Percentiles rank a stretch among this genome's conserved stretches.
Conservation (phyloP, 2,329 filamentous ascomycete species). For the Diaporthe sp. region DNA sequence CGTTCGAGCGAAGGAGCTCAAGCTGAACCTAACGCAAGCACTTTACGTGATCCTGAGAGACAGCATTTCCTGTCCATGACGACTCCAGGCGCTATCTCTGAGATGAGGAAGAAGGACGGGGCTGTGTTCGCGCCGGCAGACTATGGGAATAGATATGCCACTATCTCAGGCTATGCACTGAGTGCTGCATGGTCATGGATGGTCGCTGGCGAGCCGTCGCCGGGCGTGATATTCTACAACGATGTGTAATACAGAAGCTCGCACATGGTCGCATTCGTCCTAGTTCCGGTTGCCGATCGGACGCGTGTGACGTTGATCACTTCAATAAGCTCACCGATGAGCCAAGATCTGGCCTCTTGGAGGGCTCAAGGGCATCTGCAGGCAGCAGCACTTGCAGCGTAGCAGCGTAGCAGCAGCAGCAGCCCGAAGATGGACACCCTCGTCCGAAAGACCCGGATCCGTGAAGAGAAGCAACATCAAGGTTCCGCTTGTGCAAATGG, state of each 20-base stretch:
- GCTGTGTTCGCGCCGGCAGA: constrained; percentile 47
- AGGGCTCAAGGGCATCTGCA: not conserved
- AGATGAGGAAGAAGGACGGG: constrained; percentile 44
- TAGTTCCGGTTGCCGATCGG: constrained; percentile 25
- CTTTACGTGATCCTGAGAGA: constrained; percentile 44
- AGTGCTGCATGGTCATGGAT: constrained; percentile 48
- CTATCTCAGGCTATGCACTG: constrained; percentile 45
- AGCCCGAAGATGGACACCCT: not conserved
- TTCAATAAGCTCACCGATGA: constrained; percentile 27
- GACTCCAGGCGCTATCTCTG: constrained; percentile 66
- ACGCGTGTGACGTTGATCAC: constrained; percentile 31
- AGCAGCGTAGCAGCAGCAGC: constrained; percentile 16
- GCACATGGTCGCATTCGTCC: constrained; percentile 20
- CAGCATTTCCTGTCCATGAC: constrained; percentile 70
- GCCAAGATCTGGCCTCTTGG: constrained; percentile 27
- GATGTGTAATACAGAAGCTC: constrained; percentile 43
- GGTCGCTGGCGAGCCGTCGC: constrained; percentile 40
- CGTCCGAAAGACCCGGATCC: constrained; percentile 14
- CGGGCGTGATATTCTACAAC: constrained; percentile 45
- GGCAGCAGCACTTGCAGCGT: not conserved
- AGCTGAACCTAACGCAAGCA: constrained; percentile 34
- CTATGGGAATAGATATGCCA: constrained; percentile 47
- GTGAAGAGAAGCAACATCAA: not conserved
- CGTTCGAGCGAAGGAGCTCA: not conserved
- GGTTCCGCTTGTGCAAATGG: not conserved